Evolutionary conservation across 371 early-diverging fungal genomes (phyloP), one percentile per base, ranked within the genome.

Genomic region (Mortierella polycephala): DNA sequence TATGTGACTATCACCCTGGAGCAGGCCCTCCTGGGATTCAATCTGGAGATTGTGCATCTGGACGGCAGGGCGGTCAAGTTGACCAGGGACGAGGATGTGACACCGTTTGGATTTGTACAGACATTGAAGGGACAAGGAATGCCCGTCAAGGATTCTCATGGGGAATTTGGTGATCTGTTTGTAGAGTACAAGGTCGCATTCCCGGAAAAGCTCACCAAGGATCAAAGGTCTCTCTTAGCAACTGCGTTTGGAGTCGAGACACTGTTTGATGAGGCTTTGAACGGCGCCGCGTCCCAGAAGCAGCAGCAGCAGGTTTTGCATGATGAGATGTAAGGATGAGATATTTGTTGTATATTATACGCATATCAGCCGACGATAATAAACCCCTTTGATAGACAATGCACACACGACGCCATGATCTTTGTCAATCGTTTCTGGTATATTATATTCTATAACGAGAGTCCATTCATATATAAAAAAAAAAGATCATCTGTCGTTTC

Each of bases 101-200:
- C 94, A 0, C 94, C 90, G 56, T 87, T 84, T 67, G 90, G 89
- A 0, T 88, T 82, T 73, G 88, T 94, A 12, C 94, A 98, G 84
- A 86, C 85, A 40, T 85, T 97, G 67, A 66, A 80, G 37, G 91
- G 90, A n/a, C 89, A 93, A 82, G 99, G 99, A 47, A 94, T 94
- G 94, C 94, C 95, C 6, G 56, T 75, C 50, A 59, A 65, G 39
- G 76, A 67, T 30, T 62, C 71, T 18, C 60, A 75, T 46, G 87
- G 90, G 1, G 84, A 91, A 50, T 86, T 89, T 62, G 99, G 99
- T 37, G 92, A 95, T 80, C 83, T 99, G 44, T 96, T 89, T 82
- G 90, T 98, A 46, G 93, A 92, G 70, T 98, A 97, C 82, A 89
- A 89, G 56, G 89, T 99, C 45, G 82, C 85, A 18, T 98, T 97